These are phyloP conservation scores for Thymus mandschuricus DNA, from an alignment of 257 asterid species.

Conservation along the genomic window DNA sequence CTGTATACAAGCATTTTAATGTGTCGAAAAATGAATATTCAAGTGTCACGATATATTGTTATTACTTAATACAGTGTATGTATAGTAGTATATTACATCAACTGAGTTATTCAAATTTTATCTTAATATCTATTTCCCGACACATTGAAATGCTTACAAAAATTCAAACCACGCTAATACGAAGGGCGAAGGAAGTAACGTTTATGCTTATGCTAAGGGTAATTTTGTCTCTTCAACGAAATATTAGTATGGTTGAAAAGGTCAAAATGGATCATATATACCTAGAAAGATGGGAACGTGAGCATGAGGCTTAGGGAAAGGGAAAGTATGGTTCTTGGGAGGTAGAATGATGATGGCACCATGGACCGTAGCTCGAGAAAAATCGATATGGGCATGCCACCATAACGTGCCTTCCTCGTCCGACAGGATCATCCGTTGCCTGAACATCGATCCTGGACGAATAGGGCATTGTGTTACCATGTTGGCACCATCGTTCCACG, in stretches of 20 bases:
- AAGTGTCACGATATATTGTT: no score
- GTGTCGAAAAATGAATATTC: no score
- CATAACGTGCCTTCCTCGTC: constrained; percentile 69
- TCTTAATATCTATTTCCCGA: no score
- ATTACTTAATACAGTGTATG: no score
- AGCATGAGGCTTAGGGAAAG: constrained; percentile 52
- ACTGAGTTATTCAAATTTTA: no score
- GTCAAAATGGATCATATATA: neutral
- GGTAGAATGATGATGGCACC: constrained; percentile 58
- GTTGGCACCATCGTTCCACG: constrained; percentile 72
- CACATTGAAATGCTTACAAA: no score
- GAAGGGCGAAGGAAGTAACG: no score
- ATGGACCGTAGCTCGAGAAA: constrained; percentile 56
- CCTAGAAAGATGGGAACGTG: constrained; percentile 58
- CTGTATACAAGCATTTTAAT: constrained; percentile 20
- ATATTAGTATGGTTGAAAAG: no score
- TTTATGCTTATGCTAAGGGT: no score
- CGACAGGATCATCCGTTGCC: constrained; percentile 45
- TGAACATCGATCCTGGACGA: constrained; percentile 47
- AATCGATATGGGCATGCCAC: constrained; percentile 83
- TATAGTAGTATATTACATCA: no score
- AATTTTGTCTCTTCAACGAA: no score
- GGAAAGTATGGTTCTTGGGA: constrained; percentile 26
- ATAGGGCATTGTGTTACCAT: constrained; percentile 68
- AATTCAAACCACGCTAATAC: no score